Evolutionary conservation across 371 early-diverging fungal species (phyloP).

Genomic region (Rhizopus delemar): DNA sequence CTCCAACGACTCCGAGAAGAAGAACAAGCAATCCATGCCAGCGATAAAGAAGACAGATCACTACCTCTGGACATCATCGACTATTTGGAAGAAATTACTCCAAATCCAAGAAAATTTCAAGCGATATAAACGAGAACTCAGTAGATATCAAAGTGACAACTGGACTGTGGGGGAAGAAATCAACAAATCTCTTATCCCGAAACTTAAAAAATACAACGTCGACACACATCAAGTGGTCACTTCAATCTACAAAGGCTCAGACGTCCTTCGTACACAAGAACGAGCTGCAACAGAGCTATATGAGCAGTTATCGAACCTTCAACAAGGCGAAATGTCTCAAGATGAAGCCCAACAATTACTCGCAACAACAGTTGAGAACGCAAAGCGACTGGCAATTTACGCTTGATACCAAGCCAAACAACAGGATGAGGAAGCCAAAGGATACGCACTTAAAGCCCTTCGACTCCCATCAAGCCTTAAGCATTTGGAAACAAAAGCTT

Average conservation of each 20-base stretch:
- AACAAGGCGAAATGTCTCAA: not conserved
- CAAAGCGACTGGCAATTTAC: too few species aligned
- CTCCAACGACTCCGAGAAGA: not conserved
- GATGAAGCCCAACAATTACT: too few species aligned
- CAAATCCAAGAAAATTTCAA: not conserved
- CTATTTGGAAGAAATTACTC: not conserved
- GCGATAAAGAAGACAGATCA: not conserved
- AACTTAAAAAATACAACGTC: not conserved
- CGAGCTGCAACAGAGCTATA: not conserved
- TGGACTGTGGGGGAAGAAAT: not conserved
- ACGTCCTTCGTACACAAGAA: not conserved
- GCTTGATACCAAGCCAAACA: too few species aligned
- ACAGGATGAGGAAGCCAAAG: constrained; percentile 4
- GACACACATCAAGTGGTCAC: not conserved
- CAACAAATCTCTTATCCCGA: not conserved
- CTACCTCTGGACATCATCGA: not conserved
- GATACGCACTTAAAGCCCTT: not conserved
- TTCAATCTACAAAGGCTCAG: not conserved
- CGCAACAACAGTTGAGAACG: too few species aligned
- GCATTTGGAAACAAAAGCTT: constrained; percentile 1
- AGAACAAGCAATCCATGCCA: not conserved
- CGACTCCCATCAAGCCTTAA: constrained; percentile 3
- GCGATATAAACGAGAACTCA: not conserved
- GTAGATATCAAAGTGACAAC: not conserved
- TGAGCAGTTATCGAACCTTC: not conserved